A percentile compares a stretch with the other conserved stretches of the same genome.
phyloP scores from a whole-genome alignment of 2,329 filamentous ascomycete genomes.

The Curvularia eragrostidis region DNA sequence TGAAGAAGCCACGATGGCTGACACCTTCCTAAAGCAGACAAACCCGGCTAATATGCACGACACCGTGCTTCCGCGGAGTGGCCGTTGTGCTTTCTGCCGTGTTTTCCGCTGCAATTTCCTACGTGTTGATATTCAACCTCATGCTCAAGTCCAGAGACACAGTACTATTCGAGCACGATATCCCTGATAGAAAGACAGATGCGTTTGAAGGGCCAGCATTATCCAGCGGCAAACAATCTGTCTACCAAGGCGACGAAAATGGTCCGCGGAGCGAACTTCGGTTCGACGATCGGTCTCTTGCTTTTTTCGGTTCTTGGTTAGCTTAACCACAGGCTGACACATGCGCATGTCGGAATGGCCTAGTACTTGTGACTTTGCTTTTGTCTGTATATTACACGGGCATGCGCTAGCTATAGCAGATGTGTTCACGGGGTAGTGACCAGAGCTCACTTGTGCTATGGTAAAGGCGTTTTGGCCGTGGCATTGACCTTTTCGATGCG shows the following conservation, averaged over 20 bases:
- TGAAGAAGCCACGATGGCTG: neutral
- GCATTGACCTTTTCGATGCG: neutral
- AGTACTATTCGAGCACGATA: no score
- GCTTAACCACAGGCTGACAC: neutral
- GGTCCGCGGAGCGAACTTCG: neutral
- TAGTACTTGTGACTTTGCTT: neutral
- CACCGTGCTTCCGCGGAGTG: no score
- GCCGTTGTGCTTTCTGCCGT: neutral
- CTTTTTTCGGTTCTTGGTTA: neutral
- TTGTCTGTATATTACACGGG: neutral
- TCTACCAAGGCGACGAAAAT: no score
- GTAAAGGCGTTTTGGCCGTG: neutral
- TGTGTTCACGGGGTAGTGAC: neutral
- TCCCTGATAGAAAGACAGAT: no score
- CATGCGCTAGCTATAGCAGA: neutral
- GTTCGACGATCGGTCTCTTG: neutral
- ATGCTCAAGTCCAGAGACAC: neutral
- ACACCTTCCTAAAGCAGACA: neutral
- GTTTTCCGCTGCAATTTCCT: neutral
- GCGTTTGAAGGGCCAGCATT: no score
- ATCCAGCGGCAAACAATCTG: no score
- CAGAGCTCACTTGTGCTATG: neutral
- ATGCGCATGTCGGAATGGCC: neutral
- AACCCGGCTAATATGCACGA: neutral
- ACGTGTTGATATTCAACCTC: neutral